phyloP scores from a whole-genome alignment of 1,284 basidiomycete genomes.

The Garcileccinum viscosum region DNA sequence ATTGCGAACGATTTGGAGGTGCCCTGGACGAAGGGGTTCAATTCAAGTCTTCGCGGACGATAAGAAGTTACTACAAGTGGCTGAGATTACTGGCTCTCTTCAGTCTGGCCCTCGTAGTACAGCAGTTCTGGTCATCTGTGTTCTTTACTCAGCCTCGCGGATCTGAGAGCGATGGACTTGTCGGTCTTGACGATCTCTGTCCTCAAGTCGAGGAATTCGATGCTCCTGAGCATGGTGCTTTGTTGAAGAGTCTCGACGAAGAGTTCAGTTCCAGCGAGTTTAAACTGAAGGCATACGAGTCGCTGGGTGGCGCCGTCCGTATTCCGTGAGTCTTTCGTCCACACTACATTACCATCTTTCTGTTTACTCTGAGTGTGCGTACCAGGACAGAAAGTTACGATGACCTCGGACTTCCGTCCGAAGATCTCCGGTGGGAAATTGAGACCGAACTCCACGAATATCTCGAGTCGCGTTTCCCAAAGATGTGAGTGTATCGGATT shows the following conservation, averaged over 20 bases:
- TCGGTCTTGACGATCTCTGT: conserved; percentile 30
- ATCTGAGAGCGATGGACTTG: not conserved
- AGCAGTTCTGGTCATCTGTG: conserved; percentile 6
- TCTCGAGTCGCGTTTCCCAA: conserved; percentile 47
- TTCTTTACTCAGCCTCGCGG: not conserved
- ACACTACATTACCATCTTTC: not conserved
- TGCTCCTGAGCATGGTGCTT: conserved; percentile 33
- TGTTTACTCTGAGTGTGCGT: not conserved
- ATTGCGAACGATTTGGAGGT: not conserved
- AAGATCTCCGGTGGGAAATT: conserved; percentile 52
- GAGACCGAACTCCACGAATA: conserved; percentile 51
- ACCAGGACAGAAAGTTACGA: conserved; percentile 49
- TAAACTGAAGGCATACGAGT: conserved; percentile 47
- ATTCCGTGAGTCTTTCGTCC: conserved; percentile 45
- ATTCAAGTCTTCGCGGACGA: not conserved
- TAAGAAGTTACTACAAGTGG: not conserved
- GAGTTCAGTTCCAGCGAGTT: conserved; percentile 43
- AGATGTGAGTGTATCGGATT: conserved; percentile 38
- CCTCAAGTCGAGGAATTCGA: conserved; percentile 40
- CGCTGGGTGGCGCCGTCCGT: conserved; percentile 49
- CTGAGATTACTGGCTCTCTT: conserved; percentile 16
- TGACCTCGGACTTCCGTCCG: conserved; percentile 47
- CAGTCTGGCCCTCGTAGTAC: conserved; percentile 12
- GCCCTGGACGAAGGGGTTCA: not conserved
- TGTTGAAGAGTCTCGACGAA: conserved; percentile 44